Evolutionary conservation across 2,329 filamentous ascomycete genomes (phyloP), one percentile per base, ranked within the genome.

Genomic region (Cryoendolithus antarcticus): DNA sequence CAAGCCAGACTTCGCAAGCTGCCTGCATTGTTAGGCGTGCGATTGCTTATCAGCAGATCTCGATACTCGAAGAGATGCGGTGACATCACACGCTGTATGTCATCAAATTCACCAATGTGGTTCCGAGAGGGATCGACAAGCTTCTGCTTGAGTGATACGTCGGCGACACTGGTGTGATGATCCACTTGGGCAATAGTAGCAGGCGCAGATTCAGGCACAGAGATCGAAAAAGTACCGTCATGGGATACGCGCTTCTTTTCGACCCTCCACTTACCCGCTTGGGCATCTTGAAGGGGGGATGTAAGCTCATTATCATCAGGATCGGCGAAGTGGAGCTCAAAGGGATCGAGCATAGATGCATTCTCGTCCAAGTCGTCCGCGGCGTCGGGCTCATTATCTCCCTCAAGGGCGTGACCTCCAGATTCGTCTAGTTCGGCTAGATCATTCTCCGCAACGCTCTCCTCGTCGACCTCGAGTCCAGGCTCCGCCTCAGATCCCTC

Each of bases 31-130:
- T 70, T 64, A 2, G 78, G 62, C 1, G 74, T 84, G 32, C 89
- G 73, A 38, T 77, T 76, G 40, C 80, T 84, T 53, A 82, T 83
- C 1, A 95, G 62, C 1, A 93, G 51, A 54, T 96, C 89, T 39
- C 76, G 74, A 55, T 96, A 94, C 48, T 77, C 76, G 58, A 93
- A 94, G 1, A 94, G 66, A 7, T 81, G 68, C 0, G 81, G 74
- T 2, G 80, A 76, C 30, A 95, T 53, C 2, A 71, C 67, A 49
- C 78, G 72, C 52, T 86, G 77, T 1, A 79, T 58, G 1, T 68
- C 61, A 39, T 75, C 69, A 42, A 93, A 76, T 3, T 63, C 62
- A 3, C 71, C 60, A 34, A 75, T 62, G 48, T 74, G 66, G 37
- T 72, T 69, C 11, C 59, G 57, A 15, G 75, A 70, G 7, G 67